phyloP scores from a whole-genome alignment of 352 stramenopile genomes.

The Phytopythium aichiense region DNA sequence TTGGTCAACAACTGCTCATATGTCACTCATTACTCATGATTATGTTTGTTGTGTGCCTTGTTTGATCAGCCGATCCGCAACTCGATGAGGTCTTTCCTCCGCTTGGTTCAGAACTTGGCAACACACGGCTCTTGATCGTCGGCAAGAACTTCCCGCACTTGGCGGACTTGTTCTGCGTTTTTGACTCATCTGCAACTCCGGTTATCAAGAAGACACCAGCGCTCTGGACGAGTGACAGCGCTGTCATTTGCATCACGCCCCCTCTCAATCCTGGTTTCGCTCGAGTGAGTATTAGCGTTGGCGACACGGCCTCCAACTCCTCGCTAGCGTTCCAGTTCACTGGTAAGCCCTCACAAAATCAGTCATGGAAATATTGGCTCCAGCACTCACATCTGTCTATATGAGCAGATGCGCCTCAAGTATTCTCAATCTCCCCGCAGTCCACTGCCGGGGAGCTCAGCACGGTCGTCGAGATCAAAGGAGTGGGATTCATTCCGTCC shows the following conservation, averaged over 20 bases:
- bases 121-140: conserved; percentile 24
- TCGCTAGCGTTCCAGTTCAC: conserved; percentile 23
- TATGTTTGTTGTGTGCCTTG: background rate
- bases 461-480: conserved; percentile 15
- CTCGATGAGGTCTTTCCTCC: conserved; percentile 24
- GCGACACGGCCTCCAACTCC: conserved; percentile 11
- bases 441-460: conserved; percentile 12
- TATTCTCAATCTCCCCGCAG: conserved; percentile 19
- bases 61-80: conserved; percentile 17
- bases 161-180: conserved; percentile 15
- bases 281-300: conserved; percentile 16
- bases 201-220: conserved; percentile 8
- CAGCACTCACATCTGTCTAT: background rate
- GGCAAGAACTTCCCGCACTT: conserved; percentile 20
- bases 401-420: conserved; percentile 17
- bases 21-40: background rate
- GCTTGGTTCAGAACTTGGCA: conserved; percentile 25
- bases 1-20: background rate
- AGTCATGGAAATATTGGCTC: background rate
- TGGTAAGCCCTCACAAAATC: conserved; percentile 5
- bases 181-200: conserved; percentile 7
- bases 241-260: conserved; percentile 21
- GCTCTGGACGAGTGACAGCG: conserved; percentile 17
- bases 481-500: conserved; percentile 24
- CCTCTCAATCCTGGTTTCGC: conserved; percentile 13